Percentiles rank a stretch among this genome's conserved stretches.
These are phyloP conservation scores for Talaromyces verruculosus DNA, from an alignment of 2,329 filamentous ascomycete genomes.

Conservation along the genomic window DNA sequence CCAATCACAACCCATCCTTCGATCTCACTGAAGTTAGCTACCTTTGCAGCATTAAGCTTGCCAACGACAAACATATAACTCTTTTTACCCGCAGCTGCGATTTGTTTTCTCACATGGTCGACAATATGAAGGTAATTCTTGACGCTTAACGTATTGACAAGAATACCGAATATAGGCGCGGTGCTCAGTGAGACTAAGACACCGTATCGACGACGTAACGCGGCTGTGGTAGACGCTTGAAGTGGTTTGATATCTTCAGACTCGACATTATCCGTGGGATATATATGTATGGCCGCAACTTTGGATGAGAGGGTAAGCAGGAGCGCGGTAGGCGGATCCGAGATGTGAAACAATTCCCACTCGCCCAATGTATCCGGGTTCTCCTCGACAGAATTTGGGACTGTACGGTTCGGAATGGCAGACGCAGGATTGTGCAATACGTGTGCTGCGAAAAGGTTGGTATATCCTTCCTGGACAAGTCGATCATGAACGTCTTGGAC, in stretches of 20 bases:
- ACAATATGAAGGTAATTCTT: conserved; percentile 85
- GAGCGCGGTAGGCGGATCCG: conserved; percentile 74
- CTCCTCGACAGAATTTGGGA: conserved; percentile 54
- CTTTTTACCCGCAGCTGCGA: conserved; percentile 83
- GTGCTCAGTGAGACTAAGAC: conserved; percentile 78
- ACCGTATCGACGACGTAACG: conserved; percentile 82
- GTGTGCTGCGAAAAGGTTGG: conserved; percentile 64
- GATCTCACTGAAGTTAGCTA: conserved; percentile 94
- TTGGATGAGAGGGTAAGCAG: conserved; percentile 84
- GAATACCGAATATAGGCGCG: conserved; percentile 82
- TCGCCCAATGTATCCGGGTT: conserved; percentile 56
- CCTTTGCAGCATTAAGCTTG: conserved; percentile 91
- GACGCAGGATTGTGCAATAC: conserved; percentile 78
- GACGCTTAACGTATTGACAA: conserved; percentile 93
- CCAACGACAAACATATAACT: conserved; percentile 95
- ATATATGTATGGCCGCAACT: conserved; percentile 75
- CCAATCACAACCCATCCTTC: conserved; percentile 97
- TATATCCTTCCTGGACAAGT: conserved; percentile 67
- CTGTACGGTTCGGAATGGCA: conserved; percentile 77
- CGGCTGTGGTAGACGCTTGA: conserved; percentile 53
- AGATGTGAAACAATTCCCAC: conserved; percentile 81
- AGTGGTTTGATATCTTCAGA: conserved; percentile 39
- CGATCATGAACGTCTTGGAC: conserved; percentile 58
- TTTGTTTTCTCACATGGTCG: conserved; percentile 68
- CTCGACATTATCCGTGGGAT: conserved; percentile 56